Base-by-base conservation (phyloP, 2,329 filamentous ascomycete genomes). In the Ascochyta rabiei region DNA sequence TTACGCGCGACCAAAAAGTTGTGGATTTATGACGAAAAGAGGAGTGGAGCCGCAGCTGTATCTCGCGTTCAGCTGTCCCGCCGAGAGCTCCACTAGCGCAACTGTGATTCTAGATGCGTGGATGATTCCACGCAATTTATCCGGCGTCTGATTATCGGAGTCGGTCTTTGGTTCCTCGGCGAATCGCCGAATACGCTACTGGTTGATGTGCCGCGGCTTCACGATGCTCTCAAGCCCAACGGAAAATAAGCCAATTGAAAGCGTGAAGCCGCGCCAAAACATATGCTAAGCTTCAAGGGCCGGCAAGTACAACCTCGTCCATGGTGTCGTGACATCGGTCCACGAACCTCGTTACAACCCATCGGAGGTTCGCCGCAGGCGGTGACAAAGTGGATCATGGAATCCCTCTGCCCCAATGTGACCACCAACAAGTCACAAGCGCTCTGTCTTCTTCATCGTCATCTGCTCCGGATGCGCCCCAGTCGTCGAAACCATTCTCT, bases 401-500 rank as follows among this genome's bases (percentile, higher is more conserved):
- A 40, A 51, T 57, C 55, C 57, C 53, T 56, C 77, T 75, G 33
- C 66, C 79, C 80, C 80, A 90, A 2, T 89, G 76, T 6, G 84
- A 86, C 82, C 87, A 85, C 88, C 88, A 90, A 65, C 89, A 91
- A 40, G 80, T 81, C 26, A 90, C 84, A 45, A 80, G 77, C 23
- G 70, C 68, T 53, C 48, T 71, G 60, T 63, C 76, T 44, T 75
- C 71, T 41, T 83, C 80, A 31, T 84, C 80, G 1, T 80, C 81
- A 23, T 80, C 79, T 39, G 56, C 54, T 40, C 57, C 62, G 18
- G 61, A 52, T 26, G 78, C 79, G 2, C 81, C 82, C 90, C 90
- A 93, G 71, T 93, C 90, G 69, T 93, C 90, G 64, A 84, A 82
- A 9, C 88, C 89, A 6, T 78, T 79, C 38, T 91, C 82, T 53